Evolutionary conservation across 805 yeast genomes (phyloP), one percentile per base, ranked within the genome.

Genomic region (Yamadazyma laniorum): DNA sequence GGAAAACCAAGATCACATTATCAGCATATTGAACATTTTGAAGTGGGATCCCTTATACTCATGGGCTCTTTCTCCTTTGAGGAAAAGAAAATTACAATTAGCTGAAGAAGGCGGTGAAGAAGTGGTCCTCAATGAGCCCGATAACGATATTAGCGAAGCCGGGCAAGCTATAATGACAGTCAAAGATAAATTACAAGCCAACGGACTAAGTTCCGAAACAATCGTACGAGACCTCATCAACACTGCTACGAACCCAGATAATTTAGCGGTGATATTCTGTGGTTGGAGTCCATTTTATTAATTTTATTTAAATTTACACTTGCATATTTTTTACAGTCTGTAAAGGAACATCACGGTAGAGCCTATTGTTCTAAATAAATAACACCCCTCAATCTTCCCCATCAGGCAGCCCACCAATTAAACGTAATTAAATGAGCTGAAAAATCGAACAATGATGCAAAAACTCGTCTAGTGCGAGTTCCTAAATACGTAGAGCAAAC

Each of bases 41-140:
- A 72, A 82, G 50, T 88, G 93, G 74, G 99, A 93, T 68, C 97
- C 99, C 0, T 70, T 93, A 39, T 90, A 91, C 53, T 75, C 87
- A 1, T 93, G 99, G 98, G 79, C 85, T 0, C 67, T 89, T 32
- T 85, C 96, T 0, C 95, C 95, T 1, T 59, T 87, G 13, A 59
- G 83, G 38, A 74, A 70, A 51, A 72, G 72, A 45, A 74, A 69
- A 45, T 56, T 81, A 13, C 85, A 80, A 49, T n/a, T 18, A 5
- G 25, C 18, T 6, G 74, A 66, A 21, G 65, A 58, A 4, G 59
- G 52, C 16, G 40, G 37, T n/a, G 25, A 7, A 3, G 38, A 37
- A 15, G 37, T 45, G 17, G 30, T 37, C 18, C 13, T 28, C 4
- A 17, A 37, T 14, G 43, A 45, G 25, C 53, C 55, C 3, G 60